Conservation (phyloP, 208 protist species). For the Novymonas esmeraldas region DNA sequence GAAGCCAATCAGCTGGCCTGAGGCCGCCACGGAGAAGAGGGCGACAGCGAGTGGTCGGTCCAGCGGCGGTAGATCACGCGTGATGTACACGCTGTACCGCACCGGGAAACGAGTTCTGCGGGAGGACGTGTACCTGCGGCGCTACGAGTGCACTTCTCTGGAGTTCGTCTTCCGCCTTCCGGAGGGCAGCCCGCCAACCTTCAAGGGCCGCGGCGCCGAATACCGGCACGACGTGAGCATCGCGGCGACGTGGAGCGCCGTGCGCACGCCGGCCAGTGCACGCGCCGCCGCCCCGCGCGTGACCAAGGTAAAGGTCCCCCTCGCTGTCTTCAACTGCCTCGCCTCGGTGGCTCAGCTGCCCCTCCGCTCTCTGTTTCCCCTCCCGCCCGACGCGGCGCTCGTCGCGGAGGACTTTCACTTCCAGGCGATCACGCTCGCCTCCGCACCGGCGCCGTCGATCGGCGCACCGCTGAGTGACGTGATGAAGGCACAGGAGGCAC, state of each 20-base stretch:
- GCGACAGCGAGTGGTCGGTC: neutral
- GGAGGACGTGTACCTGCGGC: constrained; percentile 13
- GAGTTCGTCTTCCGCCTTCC: constrained; percentile 55
- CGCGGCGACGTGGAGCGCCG: constrained; percentile 23
- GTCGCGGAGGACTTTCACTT: constrained; percentile 38
- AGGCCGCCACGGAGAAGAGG: neutral
- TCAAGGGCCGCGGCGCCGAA: constrained; percentile 35
- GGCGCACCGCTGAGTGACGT: constrained; percentile 35
- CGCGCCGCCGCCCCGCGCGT: constrained; percentile 3
- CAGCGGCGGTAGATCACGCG: neutral
- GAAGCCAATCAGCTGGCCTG: constrained; percentile 30
- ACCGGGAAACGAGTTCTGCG: constrained; percentile 18
- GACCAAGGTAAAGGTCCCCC: constrained; percentile 12
- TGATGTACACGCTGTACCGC: constrained; percentile 21
- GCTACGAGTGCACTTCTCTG: constrained; percentile 27
- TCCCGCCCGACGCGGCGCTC: constrained; percentile 18
- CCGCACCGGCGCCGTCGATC: constrained; percentile 35
- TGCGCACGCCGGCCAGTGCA: neutral
- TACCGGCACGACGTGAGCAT: constrained; percentile 24
- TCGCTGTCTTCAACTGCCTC: constrained; percentile 30
- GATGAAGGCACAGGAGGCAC: constrained; percentile 27
- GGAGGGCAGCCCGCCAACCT: constrained; percentile 51
- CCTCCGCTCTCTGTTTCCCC: constrained; percentile 40
- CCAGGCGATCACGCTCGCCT: constrained; percentile 23
- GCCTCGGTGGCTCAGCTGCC: constrained; percentile 28